phyloP scores from a whole-genome alignment of 768 basidiomycete genomes.

The Nidularia pulvinata region DNA sequence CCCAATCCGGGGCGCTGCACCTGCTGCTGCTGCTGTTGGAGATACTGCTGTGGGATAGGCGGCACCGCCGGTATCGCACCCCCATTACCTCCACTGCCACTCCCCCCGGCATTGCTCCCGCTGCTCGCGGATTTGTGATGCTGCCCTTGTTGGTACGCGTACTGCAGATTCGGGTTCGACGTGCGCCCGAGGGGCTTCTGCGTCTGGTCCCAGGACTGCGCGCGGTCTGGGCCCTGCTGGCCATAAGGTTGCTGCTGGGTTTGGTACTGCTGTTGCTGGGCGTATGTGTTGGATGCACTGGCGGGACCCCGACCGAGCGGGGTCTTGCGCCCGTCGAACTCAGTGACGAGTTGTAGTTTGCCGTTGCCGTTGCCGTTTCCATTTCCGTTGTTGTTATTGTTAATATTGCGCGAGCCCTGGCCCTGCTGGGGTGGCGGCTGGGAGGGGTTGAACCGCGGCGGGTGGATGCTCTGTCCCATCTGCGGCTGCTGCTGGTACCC shows the following conservation, averaged over 20 bases:
- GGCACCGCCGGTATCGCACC: conserved; percentile 63
- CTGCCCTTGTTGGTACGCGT: conserved; percentile 52
- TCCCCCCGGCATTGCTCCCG: conserved; percentile 14
- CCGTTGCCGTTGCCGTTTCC: conserved; percentile 25
- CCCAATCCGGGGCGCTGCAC: conserved; percentile 37
- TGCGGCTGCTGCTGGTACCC: conserved; percentile 35
- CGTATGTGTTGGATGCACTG: conserved; percentile 12
- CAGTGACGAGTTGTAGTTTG: conserved; percentile 58
- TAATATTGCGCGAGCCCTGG: conserved; percentile 28
- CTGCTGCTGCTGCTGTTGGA: conserved; percentile 67
- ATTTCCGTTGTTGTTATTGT: conserved; percentile 32
- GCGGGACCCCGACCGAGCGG: conserved; percentile 43
- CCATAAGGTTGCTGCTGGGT: conserved; percentile 35
- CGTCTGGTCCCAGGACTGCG: conserved; percentile 51
- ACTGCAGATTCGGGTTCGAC: conserved; percentile 73
- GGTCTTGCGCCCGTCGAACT: conserved; percentile 68
- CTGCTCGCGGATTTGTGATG: conserved; percentile 29
- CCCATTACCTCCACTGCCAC: conserved; percentile 23
- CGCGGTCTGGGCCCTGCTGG: conserved; percentile 27
- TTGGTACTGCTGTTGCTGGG: conserved; percentile 21
- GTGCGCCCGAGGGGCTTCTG: conserved; percentile 45
- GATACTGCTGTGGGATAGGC: conserved; percentile 70
- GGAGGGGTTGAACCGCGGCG: conserved; percentile 68
- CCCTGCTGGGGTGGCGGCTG: conserved; percentile 45
- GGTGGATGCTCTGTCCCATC: conserved; percentile 54